phyloP scores from a whole-genome alignment of 768 basidiomycete genomes.

The Lentinula edodes region DNA sequence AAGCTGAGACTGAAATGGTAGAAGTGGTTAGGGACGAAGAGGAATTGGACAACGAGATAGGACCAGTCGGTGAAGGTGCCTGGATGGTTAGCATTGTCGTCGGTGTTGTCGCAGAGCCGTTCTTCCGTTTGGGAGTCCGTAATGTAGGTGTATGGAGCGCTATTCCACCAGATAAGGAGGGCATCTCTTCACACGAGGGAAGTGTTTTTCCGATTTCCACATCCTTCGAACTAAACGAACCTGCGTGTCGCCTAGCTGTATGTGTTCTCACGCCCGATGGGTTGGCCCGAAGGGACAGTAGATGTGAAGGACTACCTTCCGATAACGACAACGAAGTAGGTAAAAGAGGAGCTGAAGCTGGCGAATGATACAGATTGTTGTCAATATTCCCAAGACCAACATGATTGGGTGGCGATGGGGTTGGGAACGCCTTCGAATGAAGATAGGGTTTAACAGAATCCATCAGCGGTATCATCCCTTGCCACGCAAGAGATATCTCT shows the following conservation, averaged over 20 bases:
- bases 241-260: slow-evolving; percentile 76
- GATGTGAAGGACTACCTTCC: slow-evolving; percentile 11
- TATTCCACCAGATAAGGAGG: slow-evolving; percentile 30
- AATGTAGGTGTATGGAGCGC: slow-evolving; percentile 32
- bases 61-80: slow-evolving; percentile 32
- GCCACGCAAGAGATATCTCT: slow-evolving; percentile 87
- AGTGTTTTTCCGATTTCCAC: slow-evolving; percentile 81
- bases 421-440: slow-evolving; percentile 22
- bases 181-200: slow-evolving; percentile 55
- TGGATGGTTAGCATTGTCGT: slow-evolving; percentile 22
- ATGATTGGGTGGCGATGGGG: slow-evolving; percentile 16
- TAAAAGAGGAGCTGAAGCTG: slow-evolving; percentile 20
- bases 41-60: slow-evolving; percentile 31
- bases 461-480: slow-evolving; percentile 63
- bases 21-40: slow-evolving; percentile 15
- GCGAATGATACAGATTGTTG: slow-evolving; percentile 18
- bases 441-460: slow-evolving; percentile 65
- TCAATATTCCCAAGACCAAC: slow-evolving; percentile 8
- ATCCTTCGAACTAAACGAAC: slow-evolving; percentile 93
- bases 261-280: slow-evolving; percentile 38
- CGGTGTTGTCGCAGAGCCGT: slow-evolving; percentile 26
- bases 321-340: slow-evolving; percentile 14
- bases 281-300: slow-evolving; percentile 18
- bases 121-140: slow-evolving; percentile 46
- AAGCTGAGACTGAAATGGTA: neutral